A percentile compares a stretch with the other conserved stretches of the same genome.
Conservation (phyloP, 2,329 filamentous ascomycete genomes). For the Paramyrothecium sp. region DNA sequence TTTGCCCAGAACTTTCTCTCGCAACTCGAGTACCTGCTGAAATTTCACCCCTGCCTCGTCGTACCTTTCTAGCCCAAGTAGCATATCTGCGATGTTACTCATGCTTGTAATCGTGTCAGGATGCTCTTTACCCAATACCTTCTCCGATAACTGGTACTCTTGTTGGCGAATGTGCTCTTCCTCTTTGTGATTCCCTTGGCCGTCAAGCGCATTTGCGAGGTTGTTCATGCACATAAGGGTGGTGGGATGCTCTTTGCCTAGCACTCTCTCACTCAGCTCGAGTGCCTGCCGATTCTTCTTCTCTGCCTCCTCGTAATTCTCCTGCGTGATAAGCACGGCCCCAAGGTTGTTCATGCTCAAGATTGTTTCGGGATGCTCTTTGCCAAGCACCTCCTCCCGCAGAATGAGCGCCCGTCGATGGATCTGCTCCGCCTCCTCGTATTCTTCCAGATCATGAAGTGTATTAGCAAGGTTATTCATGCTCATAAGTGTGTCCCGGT, state of each 20-base stretch:
- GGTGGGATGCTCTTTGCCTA: too few species aligned
- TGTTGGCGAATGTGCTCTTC: neutral
- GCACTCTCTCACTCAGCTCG: conserved; percentile 1
- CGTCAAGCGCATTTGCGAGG: too few species aligned
- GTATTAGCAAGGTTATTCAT: conserved; percentile 1
- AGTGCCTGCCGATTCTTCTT: neutral
- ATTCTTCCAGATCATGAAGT: neutral
- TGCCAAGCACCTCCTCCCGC: neutral
- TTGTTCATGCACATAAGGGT: too few species aligned
- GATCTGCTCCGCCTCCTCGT: neutral
- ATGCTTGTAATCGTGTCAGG: conserved; percentile 11
- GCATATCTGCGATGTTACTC: conserved; percentile 10
- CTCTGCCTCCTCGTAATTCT: conserved; percentile 1
- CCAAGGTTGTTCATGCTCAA: conserved; percentile 2
- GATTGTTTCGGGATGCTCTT: conserved; percentile 2
- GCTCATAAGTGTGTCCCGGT: conserved; percentile 3
- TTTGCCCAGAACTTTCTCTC: conserved; percentile 7
- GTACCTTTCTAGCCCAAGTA: conserved; percentile 5
- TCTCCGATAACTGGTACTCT: neutral
- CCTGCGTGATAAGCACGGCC: neutral
- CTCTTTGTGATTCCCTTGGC: conserved; percentile 2
- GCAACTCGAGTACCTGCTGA: conserved; percentile 8
- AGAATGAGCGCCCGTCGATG: neutral
- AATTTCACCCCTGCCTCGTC: conserved; percentile 14
- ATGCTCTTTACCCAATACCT: neutral